phyloP scores from a whole-genome alignment of 805 yeast genomes.

The Spathaspora sp. region DNA sequence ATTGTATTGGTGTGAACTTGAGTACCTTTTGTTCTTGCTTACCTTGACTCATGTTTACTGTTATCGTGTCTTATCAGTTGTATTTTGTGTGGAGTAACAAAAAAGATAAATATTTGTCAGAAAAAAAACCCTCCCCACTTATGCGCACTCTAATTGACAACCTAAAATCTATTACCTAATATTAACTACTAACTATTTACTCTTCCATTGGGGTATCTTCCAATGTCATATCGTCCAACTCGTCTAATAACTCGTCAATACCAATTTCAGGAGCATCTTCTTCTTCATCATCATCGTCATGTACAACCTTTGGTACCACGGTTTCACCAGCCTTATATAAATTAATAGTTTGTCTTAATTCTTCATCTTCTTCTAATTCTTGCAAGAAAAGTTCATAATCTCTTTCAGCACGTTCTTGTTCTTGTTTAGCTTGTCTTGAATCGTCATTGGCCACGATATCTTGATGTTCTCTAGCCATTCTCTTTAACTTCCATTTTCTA shows the following conservation, averaged over 20 bases:
- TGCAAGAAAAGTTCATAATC: slow-evolving; percentile 95
- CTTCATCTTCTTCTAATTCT: slow-evolving; percentile 95
- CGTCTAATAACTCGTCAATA: slow-evolving; percentile 90
- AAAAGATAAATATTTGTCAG: neutral
- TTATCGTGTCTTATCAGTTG: neutral
- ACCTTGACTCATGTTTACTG: neutral
- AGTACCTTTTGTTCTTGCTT: slow-evolving; percentile 3
- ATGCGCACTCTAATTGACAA: neutral
- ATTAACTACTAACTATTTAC: neutral
- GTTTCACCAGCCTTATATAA: slow-evolving; percentile 64
- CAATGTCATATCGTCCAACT: slow-evolving; percentile 88
- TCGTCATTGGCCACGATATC: slow-evolving; percentile 76
- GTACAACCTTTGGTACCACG: slow-evolving; percentile 20
- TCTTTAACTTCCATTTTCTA: slow-evolving; percentile 88
- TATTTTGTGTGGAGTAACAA: neutral
- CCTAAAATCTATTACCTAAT: neutral
- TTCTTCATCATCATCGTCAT: slow-evolving; percentile 40
- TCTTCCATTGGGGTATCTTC: slow-evolving; percentile 43
- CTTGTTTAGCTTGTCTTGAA: slow-evolving; percentile 77
- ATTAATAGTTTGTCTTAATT: slow-evolving; percentile 86
- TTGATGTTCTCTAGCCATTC: slow-evolving; percentile 95
- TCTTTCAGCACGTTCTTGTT: slow-evolving; percentile 85
- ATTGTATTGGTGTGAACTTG: slow-evolving; percentile 51
- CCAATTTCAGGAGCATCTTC: slow-evolving; percentile 86
- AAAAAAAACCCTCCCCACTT: neutral